phyloP scores from a whole-genome alignment of 2,329 filamentous ascomycete genomes.

The Karstenula rhodostoma region DNA sequence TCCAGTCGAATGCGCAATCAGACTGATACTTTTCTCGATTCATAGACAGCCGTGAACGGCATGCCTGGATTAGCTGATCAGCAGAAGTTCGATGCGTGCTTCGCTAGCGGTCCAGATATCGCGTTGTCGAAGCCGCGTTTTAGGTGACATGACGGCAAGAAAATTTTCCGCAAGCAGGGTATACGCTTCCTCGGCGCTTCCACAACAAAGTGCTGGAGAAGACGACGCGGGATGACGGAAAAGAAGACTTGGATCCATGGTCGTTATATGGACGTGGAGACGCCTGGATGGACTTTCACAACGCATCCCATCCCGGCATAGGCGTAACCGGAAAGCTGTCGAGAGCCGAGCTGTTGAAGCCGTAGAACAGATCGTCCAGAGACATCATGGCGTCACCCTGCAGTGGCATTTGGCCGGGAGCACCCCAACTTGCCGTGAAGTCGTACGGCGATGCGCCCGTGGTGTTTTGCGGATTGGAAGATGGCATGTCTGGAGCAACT shows the following conservation, averaged over 20 bases:
- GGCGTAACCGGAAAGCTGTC: conserved; percentile 31
- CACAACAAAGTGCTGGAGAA: neutral
- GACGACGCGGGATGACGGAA: neutral
- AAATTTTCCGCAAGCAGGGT: conserved; percentile 3
- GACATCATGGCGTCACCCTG: conserved; percentile 26
- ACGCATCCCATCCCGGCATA: conserved; percentile 24
- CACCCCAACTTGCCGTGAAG: conserved; percentile 21
- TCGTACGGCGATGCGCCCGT: conserved; percentile 18
- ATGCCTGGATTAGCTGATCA: conserved; percentile 55
- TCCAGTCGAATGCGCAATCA: too few species aligned
- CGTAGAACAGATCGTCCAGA: conserved; percentile 36
- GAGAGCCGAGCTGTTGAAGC: conserved; percentile 36
- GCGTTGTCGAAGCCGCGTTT: conserved; percentile 57
- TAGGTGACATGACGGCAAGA: conserved; percentile 48
- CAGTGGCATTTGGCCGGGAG: conserved; percentile 21
- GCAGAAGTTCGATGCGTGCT: conserved; percentile 54
- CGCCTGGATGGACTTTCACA: conserved; percentile 10
- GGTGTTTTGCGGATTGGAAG: conserved; percentile 7
- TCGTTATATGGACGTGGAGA: neutral
- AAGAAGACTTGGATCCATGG: neutral
- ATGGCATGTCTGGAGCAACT: conserved; percentile 2
- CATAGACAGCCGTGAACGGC: conserved; percentile 56
- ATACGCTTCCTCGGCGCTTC: conserved; percentile 30
- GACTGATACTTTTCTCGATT: conserved; percentile 16
- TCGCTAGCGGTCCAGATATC: conserved; percentile 54